Base-by-base conservation (phyloP, 495 filamentous ascomycete species). In the Apiosordaria backusii region DNA sequence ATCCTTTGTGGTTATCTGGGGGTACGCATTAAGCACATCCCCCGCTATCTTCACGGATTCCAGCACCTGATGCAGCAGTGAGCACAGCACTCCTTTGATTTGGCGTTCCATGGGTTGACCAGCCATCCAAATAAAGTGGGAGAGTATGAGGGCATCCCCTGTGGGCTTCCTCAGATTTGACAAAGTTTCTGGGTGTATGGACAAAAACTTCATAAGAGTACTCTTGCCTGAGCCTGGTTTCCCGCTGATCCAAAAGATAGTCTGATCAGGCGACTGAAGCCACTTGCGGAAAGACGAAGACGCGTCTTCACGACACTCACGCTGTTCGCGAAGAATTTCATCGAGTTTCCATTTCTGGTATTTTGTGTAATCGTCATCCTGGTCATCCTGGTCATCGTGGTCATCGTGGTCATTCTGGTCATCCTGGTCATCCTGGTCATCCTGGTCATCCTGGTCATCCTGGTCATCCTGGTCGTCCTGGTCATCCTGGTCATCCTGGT, bases 141-240 rank as follows among this genome's bases (percentile, higher is more conserved):
- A 68, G 21, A 65, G 26, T 22, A 65, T 52, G 10, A 18, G 2
- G 9, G 35, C n/a, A 2, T 27, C 1, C 3, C 3, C 15, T 4
- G 18, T 21, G 2, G 3, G 24, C 9, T 9, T 25, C 10, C 58
- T 19, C 10, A 65, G 63, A 5, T 62, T 57, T 5, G 62, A 9
- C 3, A 29, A 16, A 0, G 63, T 65, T 45, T 16, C 29, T 24
- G 45, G 10, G 29, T 59, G 16, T 16, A 6, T 27, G 10, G 50
- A 58, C n/a, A 68, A 16, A 21, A 62, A 63, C 60, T 69, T 66
- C 63, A 69, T 69, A 6, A 69, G 19, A 0, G 67, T 69, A 60
- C 63, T 65, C n/a, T 69, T 69, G 10, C 67, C 67, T 2, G 67
- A 69, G 1, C 67, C 67, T 5, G 63, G 59, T 52, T 69, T 69